phyloP scores from a whole-genome alignment of 345 rosid species.

The Brassica rapa region DNA sequence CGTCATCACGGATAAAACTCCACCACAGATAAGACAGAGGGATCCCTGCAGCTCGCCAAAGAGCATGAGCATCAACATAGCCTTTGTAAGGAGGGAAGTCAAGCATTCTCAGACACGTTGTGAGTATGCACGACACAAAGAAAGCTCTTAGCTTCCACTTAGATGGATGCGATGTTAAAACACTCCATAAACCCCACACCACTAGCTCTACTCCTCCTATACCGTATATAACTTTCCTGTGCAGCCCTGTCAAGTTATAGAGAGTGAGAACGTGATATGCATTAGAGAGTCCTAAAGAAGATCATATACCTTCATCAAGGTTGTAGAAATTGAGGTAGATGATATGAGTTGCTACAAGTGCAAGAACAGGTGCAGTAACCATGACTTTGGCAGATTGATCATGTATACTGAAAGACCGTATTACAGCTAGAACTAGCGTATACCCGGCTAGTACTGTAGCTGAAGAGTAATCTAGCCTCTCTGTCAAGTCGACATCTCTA shows the following conservation, averaged over 20 bases:
- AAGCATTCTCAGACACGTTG: slow-evolving; percentile 55
- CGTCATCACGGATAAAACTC: slow-evolving; percentile 87
- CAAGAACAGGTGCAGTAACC: slow-evolving; percentile 80
- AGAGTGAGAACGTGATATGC: neutral
- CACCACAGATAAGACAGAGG: slow-evolving; percentile 89
- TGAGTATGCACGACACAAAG: slow-evolving; percentile 48
- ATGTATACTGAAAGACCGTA: slow-evolving; percentile 65
- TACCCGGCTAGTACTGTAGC: slow-evolving; percentile 73
- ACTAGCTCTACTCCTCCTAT: slow-evolving; percentile 69
- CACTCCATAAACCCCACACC: slow-evolving; percentile 84
- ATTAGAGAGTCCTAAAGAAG: neutral
- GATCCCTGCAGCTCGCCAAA: slow-evolving; percentile 67
- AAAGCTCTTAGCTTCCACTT: slow-evolving; percentile 79
- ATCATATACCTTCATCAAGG: slow-evolving; percentile 70
- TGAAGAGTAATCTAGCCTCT: slow-evolving; percentile 80
- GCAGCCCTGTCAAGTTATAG: slow-evolving; percentile 52
- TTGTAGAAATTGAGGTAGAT: slow-evolving; percentile 74
- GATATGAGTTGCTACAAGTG: slow-evolving; percentile 79
- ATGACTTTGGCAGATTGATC: slow-evolving; percentile 83
- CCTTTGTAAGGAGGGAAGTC: slow-evolving; percentile 82
- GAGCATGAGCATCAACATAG: slow-evolving; percentile 70
- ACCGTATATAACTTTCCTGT: slow-evolving; percentile 64
- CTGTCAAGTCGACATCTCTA: slow-evolving; percentile 82
- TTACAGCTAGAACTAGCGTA: slow-evolving; percentile 63
- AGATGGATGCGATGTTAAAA: slow-evolving; percentile 63